A percentile compares a stretch with the other conserved stretches of the same genome.
These are phyloP conservation scores for Berberis thunbergii DNA, from an alignment of 164 flowering plant species.

Conservation along the genomic window DNA sequence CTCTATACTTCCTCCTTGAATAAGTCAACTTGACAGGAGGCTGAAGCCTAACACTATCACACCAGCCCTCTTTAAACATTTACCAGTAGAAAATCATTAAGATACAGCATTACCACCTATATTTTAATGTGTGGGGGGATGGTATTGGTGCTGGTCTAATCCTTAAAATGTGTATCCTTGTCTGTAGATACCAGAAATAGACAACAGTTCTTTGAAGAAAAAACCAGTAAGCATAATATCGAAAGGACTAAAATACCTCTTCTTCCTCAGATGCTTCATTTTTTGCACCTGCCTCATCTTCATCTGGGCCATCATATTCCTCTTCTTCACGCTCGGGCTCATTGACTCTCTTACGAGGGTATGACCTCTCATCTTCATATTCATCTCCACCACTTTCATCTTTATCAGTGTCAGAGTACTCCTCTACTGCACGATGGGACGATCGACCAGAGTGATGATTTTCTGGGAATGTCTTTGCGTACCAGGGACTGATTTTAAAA, in stretches of 20 bases:
- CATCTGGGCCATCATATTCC: conserved; percentile 47
- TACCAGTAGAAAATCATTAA: too few species aligned
- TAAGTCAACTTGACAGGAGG: too few species aligned
- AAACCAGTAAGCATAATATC: not conserved
- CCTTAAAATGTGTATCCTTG: too few species aligned
- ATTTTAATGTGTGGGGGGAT: too few species aligned
- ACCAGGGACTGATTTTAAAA: conserved; percentile 30
- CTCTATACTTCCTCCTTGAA: too few species aligned
- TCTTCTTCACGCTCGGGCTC: conserved; percentile 50
- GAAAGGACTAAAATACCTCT: conserved; percentile 23
- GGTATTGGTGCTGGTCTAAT: too few species aligned
- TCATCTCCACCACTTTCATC: conserved; percentile 91
- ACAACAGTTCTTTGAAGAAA: too few species aligned
- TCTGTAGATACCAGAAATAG: too few species aligned
- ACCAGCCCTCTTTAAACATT: too few species aligned
- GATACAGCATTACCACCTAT: too few species aligned
- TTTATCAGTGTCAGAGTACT: conserved; percentile 74
- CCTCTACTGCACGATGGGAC: conserved; percentile 39
- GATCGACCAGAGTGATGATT: conserved; percentile 44
- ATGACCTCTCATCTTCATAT: conserved; percentile 63
- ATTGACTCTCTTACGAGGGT: conserved; percentile 38
- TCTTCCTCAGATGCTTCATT: conserved; percentile 55
- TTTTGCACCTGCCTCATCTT: conserved; percentile 34
- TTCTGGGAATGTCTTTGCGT: conserved; percentile 49
- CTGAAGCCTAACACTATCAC: too few species aligned